Base-by-base conservation (phyloP, 768 basidiomycete species). In the Thelephora aurantiotincta region DNA sequence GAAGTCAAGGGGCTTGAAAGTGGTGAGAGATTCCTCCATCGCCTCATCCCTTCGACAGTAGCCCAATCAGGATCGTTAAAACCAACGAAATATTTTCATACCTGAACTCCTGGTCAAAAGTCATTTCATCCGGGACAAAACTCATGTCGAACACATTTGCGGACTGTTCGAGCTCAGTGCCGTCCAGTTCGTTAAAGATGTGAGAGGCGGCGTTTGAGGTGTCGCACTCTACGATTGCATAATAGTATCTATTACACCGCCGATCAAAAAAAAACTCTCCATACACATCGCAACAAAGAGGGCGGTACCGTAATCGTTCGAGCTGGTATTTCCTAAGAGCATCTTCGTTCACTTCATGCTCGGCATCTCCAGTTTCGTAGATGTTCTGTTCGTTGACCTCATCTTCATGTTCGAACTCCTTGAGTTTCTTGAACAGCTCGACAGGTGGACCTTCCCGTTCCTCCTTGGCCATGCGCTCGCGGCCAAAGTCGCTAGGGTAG, bases 71-170 rank as follows among this genome's bases (percentile, higher is more conserved):
- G 14, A 20, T 14, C 43, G 35, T 49, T n/a, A 36, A 11, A 45
- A 13, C 47, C 19, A 22, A 23, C 11, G 35, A 14, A 22, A 26
- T 6, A 11, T 13, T 5, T 41, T 56, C 65, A 46, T 57, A 89
- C 90, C 85, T 71, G 55, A 69, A 75, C 49, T 85, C 79, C 13
- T 76, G 75, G 16, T 83, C 84, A 56, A 97, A 96, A 2, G 68
- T 68, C 90, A 93, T 92, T 19, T 73, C 82, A 26, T 91, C 80
- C 0, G 91, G 89, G 11, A 94, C 90, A 62, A 85, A 97, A 61
- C 93, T 96, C 33, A 99, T 65, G 59, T 99, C 88, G 50, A 99
- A 83, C 6, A 97, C 75, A 60, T 99, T 99, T 2, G 96, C 94
- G 1, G 94, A 96, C 26, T 91, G 80, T 62, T 98, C 96, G 13